Conservation (phyloP, 352 stramenopile species). For the Achlya hypogyna region DNA sequence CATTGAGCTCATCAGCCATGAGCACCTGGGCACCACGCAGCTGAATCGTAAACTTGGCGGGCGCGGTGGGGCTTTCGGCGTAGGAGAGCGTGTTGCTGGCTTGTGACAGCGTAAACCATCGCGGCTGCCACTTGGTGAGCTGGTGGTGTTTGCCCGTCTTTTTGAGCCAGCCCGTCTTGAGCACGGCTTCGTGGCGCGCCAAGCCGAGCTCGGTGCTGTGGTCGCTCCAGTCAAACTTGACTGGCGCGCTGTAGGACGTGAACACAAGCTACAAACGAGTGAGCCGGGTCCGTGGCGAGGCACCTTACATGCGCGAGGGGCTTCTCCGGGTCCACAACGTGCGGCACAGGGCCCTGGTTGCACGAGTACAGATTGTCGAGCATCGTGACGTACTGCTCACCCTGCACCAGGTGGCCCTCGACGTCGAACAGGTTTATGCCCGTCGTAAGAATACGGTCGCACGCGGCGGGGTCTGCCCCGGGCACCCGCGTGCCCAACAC, state of each 20-base stretch:
- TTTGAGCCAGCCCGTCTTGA: constrained; percentile 76
- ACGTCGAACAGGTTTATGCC: constrained; percentile 79
- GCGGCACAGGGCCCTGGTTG: constrained; percentile 55
- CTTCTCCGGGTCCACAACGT: constrained; percentile 55
- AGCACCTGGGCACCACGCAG: constrained; percentile 54
- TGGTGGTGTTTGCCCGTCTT: constrained; percentile 67
- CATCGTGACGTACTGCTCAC: constrained; percentile 68
- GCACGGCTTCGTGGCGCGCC: constrained; percentile 40
- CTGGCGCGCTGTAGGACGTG: constrained; percentile 39
- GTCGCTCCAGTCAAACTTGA: constrained; percentile 68
- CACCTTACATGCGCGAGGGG: constrained; percentile 44
- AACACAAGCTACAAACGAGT: constrained; percentile 34
- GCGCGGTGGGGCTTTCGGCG: constrained; percentile 46
- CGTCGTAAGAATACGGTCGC: constrained; percentile 72
- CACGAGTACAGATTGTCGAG: constrained; percentile 73
- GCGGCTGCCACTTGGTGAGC: constrained; percentile 60
- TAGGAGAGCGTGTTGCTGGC: constrained; percentile 73
- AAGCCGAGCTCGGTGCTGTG: constrained; percentile 19
- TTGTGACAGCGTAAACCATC: constrained; percentile 77
- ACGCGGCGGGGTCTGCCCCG: constrained; percentile 29
- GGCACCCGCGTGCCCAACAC: constrained; percentile 47
- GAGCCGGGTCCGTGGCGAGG: not conserved
- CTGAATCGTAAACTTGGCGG: constrained; percentile 56
- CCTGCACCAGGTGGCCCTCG: constrained; percentile 51
- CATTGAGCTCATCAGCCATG: constrained; percentile 74